Evolutionary conservation across 306 rosid species (phyloP).

Genomic region (Lupinus albus): DNA sequence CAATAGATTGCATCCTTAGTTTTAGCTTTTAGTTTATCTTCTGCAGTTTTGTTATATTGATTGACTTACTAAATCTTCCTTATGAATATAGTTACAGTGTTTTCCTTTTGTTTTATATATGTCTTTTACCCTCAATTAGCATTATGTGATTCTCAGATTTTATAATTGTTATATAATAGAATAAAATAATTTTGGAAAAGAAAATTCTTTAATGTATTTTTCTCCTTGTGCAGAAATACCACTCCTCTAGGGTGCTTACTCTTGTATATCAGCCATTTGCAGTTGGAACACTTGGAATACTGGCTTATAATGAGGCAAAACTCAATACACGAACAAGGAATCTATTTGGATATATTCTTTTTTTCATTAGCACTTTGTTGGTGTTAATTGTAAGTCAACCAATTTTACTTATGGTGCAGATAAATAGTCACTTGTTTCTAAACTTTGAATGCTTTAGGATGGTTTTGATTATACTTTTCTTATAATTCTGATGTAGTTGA

Average conservation of each 20-base stretch:
- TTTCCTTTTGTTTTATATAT: background rate
- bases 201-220: background rate
- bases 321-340: conserved; percentile 68
- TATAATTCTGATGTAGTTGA: conserved; percentile 56
- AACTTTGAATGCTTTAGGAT: conserved; percentile 23
- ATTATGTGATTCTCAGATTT: conserved; percentile 2
- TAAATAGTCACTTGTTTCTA: background rate
- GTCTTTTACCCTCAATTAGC: background rate
- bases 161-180: background rate
- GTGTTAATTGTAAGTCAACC: conserved; percentile 65
- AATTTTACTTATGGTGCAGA: background rate
- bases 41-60: background rate
- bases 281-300: conserved; percentile 57
- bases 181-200: background rate
- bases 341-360: conserved; percentile 66
- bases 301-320: conserved; percentile 68
- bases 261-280: conserved; percentile 90
- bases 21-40: background rate
- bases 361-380: conserved; percentile 59
- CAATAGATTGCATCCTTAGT: background rate
- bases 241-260: conserved; percentile 79
- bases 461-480: conserved; percentile 22
- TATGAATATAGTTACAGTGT: background rate
- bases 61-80: background rate
- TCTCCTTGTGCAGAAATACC: conserved; percentile 65